Percentiles rank a stretch among this genome's conserved stretches.
phyloP scores from a whole-genome alignment of 176 grass and related monocot species.

The Phragmites australis region DNA sequence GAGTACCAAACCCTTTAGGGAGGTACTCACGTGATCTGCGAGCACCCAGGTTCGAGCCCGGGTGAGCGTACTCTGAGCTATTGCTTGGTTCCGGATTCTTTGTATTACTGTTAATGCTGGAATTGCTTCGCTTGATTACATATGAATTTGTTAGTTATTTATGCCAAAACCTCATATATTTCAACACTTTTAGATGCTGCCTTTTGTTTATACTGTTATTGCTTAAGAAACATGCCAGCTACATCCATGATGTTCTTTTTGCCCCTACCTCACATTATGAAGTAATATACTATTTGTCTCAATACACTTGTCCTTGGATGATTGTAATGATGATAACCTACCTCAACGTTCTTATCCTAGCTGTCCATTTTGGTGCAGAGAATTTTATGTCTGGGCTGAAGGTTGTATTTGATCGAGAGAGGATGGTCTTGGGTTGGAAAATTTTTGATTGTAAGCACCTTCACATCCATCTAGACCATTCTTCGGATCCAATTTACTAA shows the following conservation, averaged over 20 bases:
- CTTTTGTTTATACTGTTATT: neutral
- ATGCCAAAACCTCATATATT: neutral
- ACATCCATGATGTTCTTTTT: neutral
- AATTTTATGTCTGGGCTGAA: slow-evolving; percentile 85
- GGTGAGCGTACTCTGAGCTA: too few species aligned
- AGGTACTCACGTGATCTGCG: too few species aligned
- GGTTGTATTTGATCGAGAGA: slow-evolving; percentile 80
- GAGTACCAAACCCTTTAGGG: too few species aligned
- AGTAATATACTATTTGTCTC: neutral
- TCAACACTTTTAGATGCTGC: neutral
- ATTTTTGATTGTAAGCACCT: slow-evolving; percentile 66
- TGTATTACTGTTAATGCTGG: neutral
- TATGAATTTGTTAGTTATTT: too few species aligned
- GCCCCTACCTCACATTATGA: neutral
- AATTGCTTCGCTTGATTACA: neutral
- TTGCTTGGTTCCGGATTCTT: too few species aligned
- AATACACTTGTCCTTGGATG: neutral
- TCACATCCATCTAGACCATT: neutral
- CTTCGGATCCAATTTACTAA: neutral
- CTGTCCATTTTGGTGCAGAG: slow-evolving; percentile 54
- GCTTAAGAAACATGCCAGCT: neutral
- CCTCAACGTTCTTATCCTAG: neutral
- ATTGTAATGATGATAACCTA: neutral
- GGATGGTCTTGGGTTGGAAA: slow-evolving; percentile 77
- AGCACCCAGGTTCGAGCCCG: too few species aligned